Base-by-base conservation (phyloP, 202 grass and related monocot species). In the Thinopyrum obtusiflorum region DNA sequence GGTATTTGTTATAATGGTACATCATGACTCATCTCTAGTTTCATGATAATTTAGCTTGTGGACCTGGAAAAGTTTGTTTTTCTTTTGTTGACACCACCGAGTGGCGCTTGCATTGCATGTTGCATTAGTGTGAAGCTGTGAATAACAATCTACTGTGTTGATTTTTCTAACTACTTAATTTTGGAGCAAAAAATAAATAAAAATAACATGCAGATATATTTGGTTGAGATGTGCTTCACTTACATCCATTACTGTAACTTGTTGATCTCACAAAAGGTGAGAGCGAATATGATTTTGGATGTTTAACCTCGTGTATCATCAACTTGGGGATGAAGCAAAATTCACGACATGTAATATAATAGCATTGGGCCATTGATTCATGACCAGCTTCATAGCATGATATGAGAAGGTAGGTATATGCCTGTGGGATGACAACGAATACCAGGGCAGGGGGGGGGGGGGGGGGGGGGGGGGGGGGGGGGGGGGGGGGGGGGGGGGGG, bases 1-100 rank as follows among this genome's bases (percentile, higher is more conserved):
- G 92, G 92, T 94, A 88, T 79, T 80, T 86, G 27, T 81, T 9
- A n/a, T 31, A 77, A 69, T 89, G 20, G 7, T 67, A 76, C 40
- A 79, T 83, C 46, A 61, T 86, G 29, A 53, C 55, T 27, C 37
- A 69, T 82, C 11, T 36, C 65, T 59, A 79, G 39, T 67, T 80
- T 51, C 57, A 88, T 7, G 33, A 36, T 23, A 26, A 46, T 55
- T 61, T 49, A 62, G 32, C 3, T 77, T 37, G 55, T 13, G 11
- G 65, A 75, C 59, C 18, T 57, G 26, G 9, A 83, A 23, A 74
- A 40, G n/a, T n/a, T 32, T 66, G 8, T 74, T 46, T 87, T 80
- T 1, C 35, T 85, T 9, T 80, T 37, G 18, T 37, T 68, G 24
- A 31, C 63, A 86, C 31, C 70, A 33, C 2, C 72, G 65, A 79